Evolutionary conservation across 805 yeast genomes (phyloP).

Genomic region (Wickerhamiella dianesei): DNA sequence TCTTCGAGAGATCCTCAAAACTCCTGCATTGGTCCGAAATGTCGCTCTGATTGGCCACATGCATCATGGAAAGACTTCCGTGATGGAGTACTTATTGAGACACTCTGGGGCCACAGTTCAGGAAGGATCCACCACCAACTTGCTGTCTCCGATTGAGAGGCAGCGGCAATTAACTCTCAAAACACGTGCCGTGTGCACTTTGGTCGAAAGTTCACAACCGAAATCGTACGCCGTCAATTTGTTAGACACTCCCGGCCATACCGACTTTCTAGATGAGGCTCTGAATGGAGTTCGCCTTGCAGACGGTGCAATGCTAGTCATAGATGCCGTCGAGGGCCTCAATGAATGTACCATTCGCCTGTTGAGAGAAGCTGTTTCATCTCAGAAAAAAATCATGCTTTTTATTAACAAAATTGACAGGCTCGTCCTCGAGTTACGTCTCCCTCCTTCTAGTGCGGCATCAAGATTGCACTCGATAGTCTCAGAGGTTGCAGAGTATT

Average conservation of each 20-base stretch:
- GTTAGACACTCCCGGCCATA: slow-evolving; percentile 87
- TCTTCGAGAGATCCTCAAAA: slow-evolving; percentile 34
- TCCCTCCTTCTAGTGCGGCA: slow-evolving; percentile 64
- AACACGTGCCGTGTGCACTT: slow-evolving; percentile 44
- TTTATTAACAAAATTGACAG: slow-evolving; percentile 77
- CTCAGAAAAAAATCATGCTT: slow-evolving; percentile 39
- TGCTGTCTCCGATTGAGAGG: slow-evolving; percentile 51
- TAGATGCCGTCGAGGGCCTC: slow-evolving; percentile 82
- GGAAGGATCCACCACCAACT: no score
- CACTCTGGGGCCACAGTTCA: no score
- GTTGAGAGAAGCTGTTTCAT: not conserved
- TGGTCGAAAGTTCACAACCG: slow-evolving; percentile 39
- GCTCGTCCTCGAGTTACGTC: slow-evolving; percentile 59
- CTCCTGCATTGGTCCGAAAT: slow-evolving; percentile 53
- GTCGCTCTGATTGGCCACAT: slow-evolving; percentile 67
- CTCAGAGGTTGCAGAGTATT: slow-evolving; percentile 34
- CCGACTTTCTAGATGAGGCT: slow-evolving; percentile 66
- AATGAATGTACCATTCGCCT: slow-evolving; percentile 36
- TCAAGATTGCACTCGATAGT: slow-evolving; percentile 48
- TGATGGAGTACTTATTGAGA: slow-evolving; percentile 57
- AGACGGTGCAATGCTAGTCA: slow-evolving; percentile 55
- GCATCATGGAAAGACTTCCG: slow-evolving; percentile 76
- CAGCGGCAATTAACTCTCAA: slow-evolving; percentile 60
- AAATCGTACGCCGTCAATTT: slow-evolving; percentile 49
- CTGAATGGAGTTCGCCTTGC: slow-evolving; percentile 41